Conservation (phyloP, 1,139 yeast species). For the Geotrichum australiense region DNA sequence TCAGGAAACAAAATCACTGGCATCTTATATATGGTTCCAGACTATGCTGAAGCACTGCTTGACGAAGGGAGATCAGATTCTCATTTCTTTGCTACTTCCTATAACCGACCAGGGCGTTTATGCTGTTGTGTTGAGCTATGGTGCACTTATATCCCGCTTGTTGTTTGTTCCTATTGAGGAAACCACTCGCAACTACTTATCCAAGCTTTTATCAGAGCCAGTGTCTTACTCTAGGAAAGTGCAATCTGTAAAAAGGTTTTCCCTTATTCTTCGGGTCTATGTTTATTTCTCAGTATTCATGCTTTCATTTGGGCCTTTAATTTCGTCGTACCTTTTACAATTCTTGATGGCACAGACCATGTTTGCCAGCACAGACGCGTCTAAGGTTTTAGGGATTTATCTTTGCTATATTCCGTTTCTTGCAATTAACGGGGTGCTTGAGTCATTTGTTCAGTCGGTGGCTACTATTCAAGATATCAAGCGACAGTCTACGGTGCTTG, state of each 20-base stretch:
- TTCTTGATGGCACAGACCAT: slow-evolving; percentile 48
- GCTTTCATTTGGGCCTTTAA: slow-evolving; percentile 52
- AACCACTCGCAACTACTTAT: slow-evolving; percentile 60
- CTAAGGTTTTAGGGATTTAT: slow-evolving; percentile 60
- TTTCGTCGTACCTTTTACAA: slow-evolving; percentile 44
- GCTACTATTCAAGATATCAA: slow-evolving; percentile 61
- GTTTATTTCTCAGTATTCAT: slow-evolving; percentile 46
- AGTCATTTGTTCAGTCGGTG: slow-evolving; percentile 77
- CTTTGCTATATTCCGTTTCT: slow-evolving; percentile 73
- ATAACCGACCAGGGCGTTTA: slow-evolving; percentile 86
- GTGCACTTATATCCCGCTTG: slow-evolving; percentile 78
- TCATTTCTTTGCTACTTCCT: slow-evolving; percentile 63
- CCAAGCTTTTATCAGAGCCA: slow-evolving; percentile 13
- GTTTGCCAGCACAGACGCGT: slow-evolving; percentile 46
- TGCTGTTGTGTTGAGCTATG: slow-evolving; percentile 80
- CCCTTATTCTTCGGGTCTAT: slow-evolving; percentile 45
- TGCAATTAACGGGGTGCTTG: slow-evolving; percentile 85
- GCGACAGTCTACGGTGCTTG: slow-evolving; percentile 38
- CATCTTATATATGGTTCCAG: slow-evolving; percentile 58
- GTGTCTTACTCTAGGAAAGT: slow-evolving; percentile 32
- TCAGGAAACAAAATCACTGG: slow-evolving; percentile 28
- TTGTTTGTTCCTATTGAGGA: slow-evolving; percentile 89
- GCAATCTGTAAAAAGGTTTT: slow-evolving; percentile 42
- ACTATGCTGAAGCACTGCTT: slow-evolving; percentile 76
- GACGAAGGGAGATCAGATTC: slow-evolving; percentile 84